Conservation (phyloP, 805 yeast genomes). For the Sugiyamaella valdiviana region DNA sequence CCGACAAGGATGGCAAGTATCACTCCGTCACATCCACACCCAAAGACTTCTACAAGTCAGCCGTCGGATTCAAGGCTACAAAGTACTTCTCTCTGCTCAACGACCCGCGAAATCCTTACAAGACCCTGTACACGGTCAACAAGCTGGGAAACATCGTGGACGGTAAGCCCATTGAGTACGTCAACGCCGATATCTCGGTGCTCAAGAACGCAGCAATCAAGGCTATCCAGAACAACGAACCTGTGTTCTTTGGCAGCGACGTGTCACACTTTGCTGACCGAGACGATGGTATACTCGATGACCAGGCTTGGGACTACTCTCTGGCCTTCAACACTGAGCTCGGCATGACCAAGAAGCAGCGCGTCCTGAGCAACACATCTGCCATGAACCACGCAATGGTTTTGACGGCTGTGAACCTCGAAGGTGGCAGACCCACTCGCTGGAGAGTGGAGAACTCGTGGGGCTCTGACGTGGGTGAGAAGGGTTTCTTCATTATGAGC, state of each 20-base stretch:
- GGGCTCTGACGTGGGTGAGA: slow-evolving; percentile 62
- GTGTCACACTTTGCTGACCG: slow-evolving; percentile 71
- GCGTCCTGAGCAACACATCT: slow-evolving; percentile 65
- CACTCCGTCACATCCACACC: slow-evolving; percentile 48
- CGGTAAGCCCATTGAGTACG: slow-evolving; percentile 56
- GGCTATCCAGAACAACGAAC: slow-evolving; percentile 65
- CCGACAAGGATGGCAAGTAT: slow-evolving; percentile 44
- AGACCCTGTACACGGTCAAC: slow-evolving; percentile 63
- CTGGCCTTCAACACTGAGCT: slow-evolving; percentile 35
- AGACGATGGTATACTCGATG: slow-evolving; percentile 64
- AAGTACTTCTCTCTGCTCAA: slow-evolving; percentile 62
- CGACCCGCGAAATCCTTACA: slow-evolving; percentile 74
- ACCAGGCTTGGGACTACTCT: slow-evolving; percentile 60
- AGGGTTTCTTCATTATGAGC: slow-evolving; percentile 66
- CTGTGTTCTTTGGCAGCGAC: slow-evolving; percentile 85
- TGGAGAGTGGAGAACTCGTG: slow-evolving; percentile 75
- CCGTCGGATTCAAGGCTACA: slow-evolving; percentile 43
- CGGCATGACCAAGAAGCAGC: slow-evolving; percentile 54
- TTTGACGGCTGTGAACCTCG: slow-evolving; percentile 71
- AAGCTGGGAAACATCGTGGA: slow-evolving; percentile 66
- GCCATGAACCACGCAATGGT: slow-evolving; percentile 90
- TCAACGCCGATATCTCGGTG: slow-evolving; percentile 57
- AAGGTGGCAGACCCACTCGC: slow-evolving; percentile 52
- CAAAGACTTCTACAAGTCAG: slow-evolving; percentile 46
- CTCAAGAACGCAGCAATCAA: slow-evolving; percentile 60